Base-by-base conservation (phyloP, 2,329 filamentous ascomycete species). In the Pseudocercospora fijiensis region DNA sequence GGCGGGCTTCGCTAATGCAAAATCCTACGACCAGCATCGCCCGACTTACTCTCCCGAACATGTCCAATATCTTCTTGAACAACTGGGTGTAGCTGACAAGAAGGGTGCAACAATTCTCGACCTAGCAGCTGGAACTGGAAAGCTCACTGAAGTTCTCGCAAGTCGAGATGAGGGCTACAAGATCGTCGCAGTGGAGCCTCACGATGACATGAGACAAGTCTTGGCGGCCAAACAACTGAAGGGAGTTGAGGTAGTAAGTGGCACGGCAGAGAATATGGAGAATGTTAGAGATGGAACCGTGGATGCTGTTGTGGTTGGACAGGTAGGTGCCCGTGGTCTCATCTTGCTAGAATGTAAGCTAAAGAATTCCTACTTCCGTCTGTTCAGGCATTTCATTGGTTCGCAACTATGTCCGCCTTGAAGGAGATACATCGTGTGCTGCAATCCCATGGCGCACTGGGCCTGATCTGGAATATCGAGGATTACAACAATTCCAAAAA, bases 111-210 rank as follows among this genome's bases (percentile, higher is more conserved):
- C 76, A 51, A 76, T 90, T 45, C 74, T 90, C 24, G 88, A 91
- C 73, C 78, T 91, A 18, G 88, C 84, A 1, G 86, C 87, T 2
- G 88, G 88, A 0, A 90, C 88, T 0, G 89, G 89, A 26, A 90
- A 90, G 71, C 87, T 90, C 71, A 90, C 88, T 0, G 85, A 88
- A 73, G 70, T 83, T 18, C 79, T 92, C 33, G 84, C 85, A 6
- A 78, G 75, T 13, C 79, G 88, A 28, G 78, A 81, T 0, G 89
- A 91, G 75, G 72, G 77, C 6, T 90, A 84, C 75, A 72, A 84
- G 47, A 79, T 92, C 66, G 71, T 87, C 52, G 84, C 87, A 53
- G 79, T 91, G 56, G 84, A 90, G 75, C 88, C 88, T 24, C 84
- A 90, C 71, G 78, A 78, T 61, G 82, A 80, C n/a, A 92, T 92